Percentiles rank a stretch among this genome's conserved stretches.
Evolutionary conservation across 805 yeast species (phyloP).

Genomic region (Pichia nanzhaoensis): DNA sequence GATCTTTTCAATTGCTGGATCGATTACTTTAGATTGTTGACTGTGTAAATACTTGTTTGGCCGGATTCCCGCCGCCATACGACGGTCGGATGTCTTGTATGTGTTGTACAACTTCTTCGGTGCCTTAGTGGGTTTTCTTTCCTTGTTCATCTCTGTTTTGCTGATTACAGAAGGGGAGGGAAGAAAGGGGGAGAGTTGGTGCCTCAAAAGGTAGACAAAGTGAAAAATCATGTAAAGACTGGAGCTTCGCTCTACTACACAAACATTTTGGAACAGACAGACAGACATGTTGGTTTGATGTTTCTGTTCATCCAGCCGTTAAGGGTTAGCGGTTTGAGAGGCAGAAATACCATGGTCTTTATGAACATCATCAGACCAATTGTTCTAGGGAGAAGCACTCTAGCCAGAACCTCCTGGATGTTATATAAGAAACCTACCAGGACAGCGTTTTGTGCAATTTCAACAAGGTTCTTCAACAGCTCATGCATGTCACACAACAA

Average conservation of each 20-base stretch:
- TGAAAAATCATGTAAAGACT: too few species aligned
- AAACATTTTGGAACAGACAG: too few species aligned
- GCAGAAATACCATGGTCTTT: neutral
- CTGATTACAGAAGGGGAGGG: neutral
- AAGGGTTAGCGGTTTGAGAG: too few species aligned
- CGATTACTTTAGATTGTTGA: neutral
- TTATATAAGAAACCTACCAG: neutral
- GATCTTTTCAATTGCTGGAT: neutral
- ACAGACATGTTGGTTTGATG: too few species aligned
- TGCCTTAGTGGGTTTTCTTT: conserved; percentile 1
- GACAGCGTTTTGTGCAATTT: neutral
- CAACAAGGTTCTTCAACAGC: neutral
- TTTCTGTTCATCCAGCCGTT: too few species aligned
- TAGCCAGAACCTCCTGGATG: neutral
- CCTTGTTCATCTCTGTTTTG: neutral
- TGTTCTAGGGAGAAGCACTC: neutral
- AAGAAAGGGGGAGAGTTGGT: too few species aligned
- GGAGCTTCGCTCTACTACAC: too few species aligned
- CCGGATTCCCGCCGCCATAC: conserved; percentile 46
- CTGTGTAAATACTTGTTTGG: conserved; percentile 38
- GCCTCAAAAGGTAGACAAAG: too few species aligned
- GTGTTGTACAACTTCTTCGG: conserved; percentile 14
- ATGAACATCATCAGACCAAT: neutral
- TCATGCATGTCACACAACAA: neutral
- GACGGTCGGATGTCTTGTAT: conserved; percentile 44